Base-by-base conservation (phyloP, 2,329 filamentous ascomycete species). In the Cladophialophora carrionii region DNA sequence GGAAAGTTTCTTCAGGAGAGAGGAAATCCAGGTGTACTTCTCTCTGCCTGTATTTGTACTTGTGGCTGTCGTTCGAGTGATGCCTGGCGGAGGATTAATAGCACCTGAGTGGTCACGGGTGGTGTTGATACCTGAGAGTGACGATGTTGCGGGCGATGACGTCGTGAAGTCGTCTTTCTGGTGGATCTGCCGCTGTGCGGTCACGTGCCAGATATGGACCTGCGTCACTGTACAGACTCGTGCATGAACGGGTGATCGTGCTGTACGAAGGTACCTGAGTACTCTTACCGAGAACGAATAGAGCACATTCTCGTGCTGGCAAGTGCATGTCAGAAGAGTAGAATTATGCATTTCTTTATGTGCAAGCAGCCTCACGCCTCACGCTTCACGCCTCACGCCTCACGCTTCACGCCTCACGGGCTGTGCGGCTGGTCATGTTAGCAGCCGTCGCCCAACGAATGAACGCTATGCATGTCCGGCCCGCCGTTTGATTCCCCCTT, bases 351-450 rank as follows among this genome's bases (percentile, higher is more conserved):
- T 55, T 65, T 62, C 41, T 14, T 3, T 51, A 51, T 51, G 48
- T 51, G 22, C 48, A 51, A 43, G 48, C 48, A 20, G 20, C 48
- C 48, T 51, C 24, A n/a, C n/a, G n/a, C n/a, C n/a, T n/a, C n/a
- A n/a, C n/a, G n/a, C n/a, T n/a, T n/a, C n/a, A n/a, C n/a, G n/a
- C n/a, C n/a, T n/a, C n/a, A n/a, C n/a, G n/a, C n/a, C n/a, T n/a
- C n/a, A n/a, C n/a, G n/a, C n/a, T n/a, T n/a, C n/a, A n/a, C n/a
- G n/a, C n/a, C n/a, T n/a, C 17, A 29, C 48, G 48, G 48, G 48
- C 22, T 4, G 24, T 17, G 48, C 22, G 57, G 66, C 69, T 71
- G 70, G 67, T 64, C 70, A 71, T 61, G 70, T 71, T 71, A 71
- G 68, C 70, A 71, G 69, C 69, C 67, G 51, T 58, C 32, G 22